phyloP scores from a whole-genome alignment of 75 land plant genomes.

The Azolla pinnata region DNA sequence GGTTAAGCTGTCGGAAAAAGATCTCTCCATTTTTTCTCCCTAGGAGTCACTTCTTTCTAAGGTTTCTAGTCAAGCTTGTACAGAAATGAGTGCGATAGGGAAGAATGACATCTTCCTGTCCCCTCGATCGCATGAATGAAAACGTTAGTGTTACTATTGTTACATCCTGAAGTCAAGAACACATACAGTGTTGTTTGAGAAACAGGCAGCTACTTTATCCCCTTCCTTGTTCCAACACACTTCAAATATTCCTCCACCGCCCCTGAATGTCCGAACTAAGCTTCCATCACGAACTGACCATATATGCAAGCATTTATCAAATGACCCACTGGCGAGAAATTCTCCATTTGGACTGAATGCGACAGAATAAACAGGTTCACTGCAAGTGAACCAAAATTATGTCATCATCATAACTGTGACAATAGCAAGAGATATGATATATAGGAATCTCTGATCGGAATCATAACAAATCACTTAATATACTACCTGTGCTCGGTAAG shows the following conservation, averaged over 20 bases:
- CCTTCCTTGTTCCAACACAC: constrained; percentile 98
- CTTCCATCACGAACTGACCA: constrained; percentile 90
- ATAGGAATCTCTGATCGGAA: too few relatives aligned
- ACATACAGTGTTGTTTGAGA: constrained; percentile 72
- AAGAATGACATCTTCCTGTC: too few relatives aligned
- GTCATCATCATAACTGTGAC: too few relatives aligned
- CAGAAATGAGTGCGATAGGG: too few relatives aligned
- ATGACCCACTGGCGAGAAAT: constrained; percentile 88
- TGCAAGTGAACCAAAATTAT: constrained; percentile 19
- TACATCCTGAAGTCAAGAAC: constrained; percentile 86
- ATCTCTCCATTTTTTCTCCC: too few relatives aligned
- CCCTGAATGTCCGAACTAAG: constrained; percentile 74
- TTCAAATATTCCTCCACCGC: constrained; percentile 88
- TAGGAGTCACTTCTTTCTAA: too few relatives aligned
- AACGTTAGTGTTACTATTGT: too few relatives aligned
- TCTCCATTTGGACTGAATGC: constrained; percentile 93
- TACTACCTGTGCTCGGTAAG: constrained; percentile 70
- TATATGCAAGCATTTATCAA: constrained; percentile 74
- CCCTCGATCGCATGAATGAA: too few relatives aligned
- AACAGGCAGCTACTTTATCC: constrained; percentile 90
- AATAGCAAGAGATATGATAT: too few relatives aligned
- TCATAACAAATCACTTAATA: not conserved
- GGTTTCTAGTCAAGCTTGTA: too few relatives aligned
- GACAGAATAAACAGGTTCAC: constrained; percentile 90
- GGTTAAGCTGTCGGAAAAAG: too few relatives aligned